Evolutionary conservation across 208 protist species (phyloP), one percentile per base, ranked within the genome.

Genomic region (Lotmaria passim): DNA sequence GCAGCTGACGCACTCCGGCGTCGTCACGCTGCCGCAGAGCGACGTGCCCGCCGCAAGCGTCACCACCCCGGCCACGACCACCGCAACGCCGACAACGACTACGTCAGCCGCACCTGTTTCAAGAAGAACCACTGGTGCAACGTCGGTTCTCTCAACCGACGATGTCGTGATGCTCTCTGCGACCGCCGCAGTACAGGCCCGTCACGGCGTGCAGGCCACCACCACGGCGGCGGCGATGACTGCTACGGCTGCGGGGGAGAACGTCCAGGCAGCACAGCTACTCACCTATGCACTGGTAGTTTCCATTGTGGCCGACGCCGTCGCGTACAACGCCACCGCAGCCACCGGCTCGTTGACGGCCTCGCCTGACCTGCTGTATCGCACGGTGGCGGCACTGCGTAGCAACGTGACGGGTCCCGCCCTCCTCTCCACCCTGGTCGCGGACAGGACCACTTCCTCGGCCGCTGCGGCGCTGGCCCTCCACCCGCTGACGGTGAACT

Each of bases 281-380:
- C 71, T 53, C 36, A 75, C 78, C 14, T 89, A 92, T 72, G 79
- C 76, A 15, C 70, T 89, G 43, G 73, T 75, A 15, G 23, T 86
- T 57, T 39, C 41, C 67, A 46, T 90, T 55, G 31, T 38, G 38
- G 67, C 76, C 12, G 76, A 83, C 47, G 69, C 70, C 47, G 48
- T 69, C 43, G 53, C 51, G 46, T 47, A 63, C 39, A 72, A 82
- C 58, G 41, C 43, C 21, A 67, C 66, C 2, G 21, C 30, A 31
- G 17, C 66, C 24, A 73, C 38, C 7, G 57, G 58, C 6, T 63
- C 72, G 19, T 58, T 82, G 33, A 65, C 47, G 39, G 39, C 83
- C 2, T 59, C 82, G 14, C 67, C 83, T 12, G 79, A 86, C 3
- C 59, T 90, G 21, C 75, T 93, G 15, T 75, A 89, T 44, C 80